A percentile compares a stretch with the other conserved stretches of the same genome.
These are phyloP conservation scores for Dactylis glomerata DNA, from an alignment of 176 grass and related monocot genomes.

Conservation along the genomic window DNA sequence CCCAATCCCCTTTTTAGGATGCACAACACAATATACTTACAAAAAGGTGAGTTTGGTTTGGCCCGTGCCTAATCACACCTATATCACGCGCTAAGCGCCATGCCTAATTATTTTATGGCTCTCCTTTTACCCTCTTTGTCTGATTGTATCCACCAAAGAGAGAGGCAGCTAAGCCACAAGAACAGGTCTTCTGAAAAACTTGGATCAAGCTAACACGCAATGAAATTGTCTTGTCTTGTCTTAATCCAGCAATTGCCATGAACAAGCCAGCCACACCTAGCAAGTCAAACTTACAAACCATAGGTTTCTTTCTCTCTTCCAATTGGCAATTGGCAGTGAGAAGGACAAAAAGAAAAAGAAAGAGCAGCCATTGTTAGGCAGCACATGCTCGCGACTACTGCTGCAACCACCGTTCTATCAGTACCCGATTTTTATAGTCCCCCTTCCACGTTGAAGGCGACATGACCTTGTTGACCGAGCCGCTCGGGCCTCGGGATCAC, in stretches of 20 bases:
- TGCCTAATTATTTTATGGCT: not conserved
- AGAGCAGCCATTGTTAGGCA: slow-evolving; percentile 16
- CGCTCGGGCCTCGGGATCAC: not conserved
- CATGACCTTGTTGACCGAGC: slow-evolving; percentile 20
- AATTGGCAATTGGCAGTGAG: not conserved
- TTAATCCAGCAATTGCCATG: not conserved
- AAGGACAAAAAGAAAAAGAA: slow-evolving; percentile 11
- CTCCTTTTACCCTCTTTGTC: not conserved
- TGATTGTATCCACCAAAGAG: not conserved
- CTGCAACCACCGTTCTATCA: slow-evolving; percentile 14
- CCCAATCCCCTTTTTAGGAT: not conserved
- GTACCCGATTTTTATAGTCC: not conserved
- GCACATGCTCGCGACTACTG: slow-evolving; percentile 4
- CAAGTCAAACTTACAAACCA: not conserved
- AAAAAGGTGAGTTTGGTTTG: not conserved
- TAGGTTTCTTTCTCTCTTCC: not conserved
- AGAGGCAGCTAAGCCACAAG: slow-evolving; percentile 18
- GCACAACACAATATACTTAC: no score
- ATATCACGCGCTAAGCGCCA: not conserved
- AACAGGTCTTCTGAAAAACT: slow-evolving; percentile 11
- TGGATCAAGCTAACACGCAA: slow-evolving; percentile 7
- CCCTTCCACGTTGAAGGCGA: not conserved
- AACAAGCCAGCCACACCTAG: not conserved
- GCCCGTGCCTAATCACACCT: not conserved
- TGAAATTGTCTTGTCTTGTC: not conserved